Evolutionary conservation across 805 yeast species (phyloP).

Genomic region (Saccharomycopsis microspora): DNA sequence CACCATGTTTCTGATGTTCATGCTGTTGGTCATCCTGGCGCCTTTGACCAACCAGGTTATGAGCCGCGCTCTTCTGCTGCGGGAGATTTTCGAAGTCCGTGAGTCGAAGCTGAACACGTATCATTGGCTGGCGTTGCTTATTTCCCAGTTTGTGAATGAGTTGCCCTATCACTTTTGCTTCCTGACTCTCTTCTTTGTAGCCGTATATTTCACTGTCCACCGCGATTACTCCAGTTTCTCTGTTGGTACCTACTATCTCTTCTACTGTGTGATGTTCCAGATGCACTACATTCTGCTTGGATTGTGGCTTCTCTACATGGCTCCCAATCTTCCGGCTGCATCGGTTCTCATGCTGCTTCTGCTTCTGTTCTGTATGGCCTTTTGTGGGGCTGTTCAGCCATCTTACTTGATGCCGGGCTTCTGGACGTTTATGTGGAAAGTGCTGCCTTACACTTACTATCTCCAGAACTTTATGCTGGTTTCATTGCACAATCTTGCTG

Average conservation of each 20-base stretch:
- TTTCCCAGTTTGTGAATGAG: slow-evolving; percentile 45
- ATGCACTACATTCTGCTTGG: slow-evolving; percentile 41
- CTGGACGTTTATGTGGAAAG: slow-evolving; percentile 77
- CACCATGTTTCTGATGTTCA: slow-evolving; percentile 46
- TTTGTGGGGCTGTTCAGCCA: slow-evolving; percentile 57
- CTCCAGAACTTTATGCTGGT: slow-evolving; percentile 41
- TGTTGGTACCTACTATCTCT: slow-evolving; percentile 42
- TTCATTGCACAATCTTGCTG: slow-evolving; percentile 38
- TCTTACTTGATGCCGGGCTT: slow-evolving; percentile 51
- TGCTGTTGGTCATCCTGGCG: slow-evolving; percentile 44
- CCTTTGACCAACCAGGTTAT: slow-evolving; percentile 55
- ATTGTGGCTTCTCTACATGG: slow-evolving; percentile 40
- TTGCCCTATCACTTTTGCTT: slow-evolving; percentile 44
- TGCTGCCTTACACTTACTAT: slow-evolving; percentile 63
- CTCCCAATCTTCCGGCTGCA: slow-evolving; percentile 61
- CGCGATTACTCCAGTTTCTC: slow-evolving; percentile 32
- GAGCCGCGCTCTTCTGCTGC: slow-evolving; percentile 41
- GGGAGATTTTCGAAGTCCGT: slow-evolving; percentile 59
- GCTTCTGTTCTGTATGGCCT: slow-evolving; percentile 46
- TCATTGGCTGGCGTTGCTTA: slow-evolving; percentile 52
- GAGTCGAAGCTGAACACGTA: slow-evolving; percentile 63
- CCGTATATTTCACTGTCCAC: slow-evolving; percentile 39
- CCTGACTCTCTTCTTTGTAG: slow-evolving; percentile 40
- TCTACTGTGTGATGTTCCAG: slow-evolving; percentile 38
- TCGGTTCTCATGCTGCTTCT: slow-evolving; percentile 45